Evolutionary conservation across 176 grass and related monocot genomes (phyloP).

Genomic region (Cenchrus americanus): DNA sequence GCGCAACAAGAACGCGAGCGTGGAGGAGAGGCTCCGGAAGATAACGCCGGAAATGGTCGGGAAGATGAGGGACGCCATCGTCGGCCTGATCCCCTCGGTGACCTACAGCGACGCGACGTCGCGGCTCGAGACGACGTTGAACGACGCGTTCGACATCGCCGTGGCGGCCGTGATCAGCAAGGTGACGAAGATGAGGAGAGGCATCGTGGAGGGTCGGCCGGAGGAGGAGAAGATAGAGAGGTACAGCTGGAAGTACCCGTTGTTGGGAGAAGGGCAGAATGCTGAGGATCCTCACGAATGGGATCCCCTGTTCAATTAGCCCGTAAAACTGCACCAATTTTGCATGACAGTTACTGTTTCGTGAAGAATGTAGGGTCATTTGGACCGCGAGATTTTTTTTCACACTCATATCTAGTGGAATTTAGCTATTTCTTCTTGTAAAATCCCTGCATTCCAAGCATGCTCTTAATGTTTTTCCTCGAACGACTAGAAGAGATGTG

Average conservation of each 20-base stretch:
- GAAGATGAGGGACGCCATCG: slow-evolving; percentile 60
- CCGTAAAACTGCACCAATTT: neutral
- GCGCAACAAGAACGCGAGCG: slow-evolving; percentile 46
- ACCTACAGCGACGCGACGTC: slow-evolving; percentile 59
- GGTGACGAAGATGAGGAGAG: slow-evolving; percentile 49
- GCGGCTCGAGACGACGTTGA: slow-evolving; percentile 55
- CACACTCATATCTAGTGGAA: neutral
- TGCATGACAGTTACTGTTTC: too few species aligned
- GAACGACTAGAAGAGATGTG: neutral
- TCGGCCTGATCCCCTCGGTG: slow-evolving; percentile 59
- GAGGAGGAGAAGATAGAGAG: slow-evolving; percentile 50
- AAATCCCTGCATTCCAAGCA: neutral
- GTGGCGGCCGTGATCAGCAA: slow-evolving; percentile 54
- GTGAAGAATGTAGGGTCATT: neutral
- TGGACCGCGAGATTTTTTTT: neutral
- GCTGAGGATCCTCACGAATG: slow-evolving; percentile 58
- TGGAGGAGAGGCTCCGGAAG: slow-evolving; percentile 60
- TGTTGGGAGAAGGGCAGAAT: slow-evolving; percentile 50
- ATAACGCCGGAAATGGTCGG: slow-evolving; percentile 39
- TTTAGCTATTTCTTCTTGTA: neutral
- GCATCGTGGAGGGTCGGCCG: slow-evolving; percentile 9
- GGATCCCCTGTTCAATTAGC: slow-evolving; percentile 54
- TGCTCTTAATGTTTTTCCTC: neutral
- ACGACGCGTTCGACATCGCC: slow-evolving; percentile 80
- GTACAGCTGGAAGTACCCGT: slow-evolving; percentile 67